These are phyloP conservation scores for Saturnispora halmiae DNA, from an alignment of 805 yeast genomes.

Conservation along the genomic window DNA sequence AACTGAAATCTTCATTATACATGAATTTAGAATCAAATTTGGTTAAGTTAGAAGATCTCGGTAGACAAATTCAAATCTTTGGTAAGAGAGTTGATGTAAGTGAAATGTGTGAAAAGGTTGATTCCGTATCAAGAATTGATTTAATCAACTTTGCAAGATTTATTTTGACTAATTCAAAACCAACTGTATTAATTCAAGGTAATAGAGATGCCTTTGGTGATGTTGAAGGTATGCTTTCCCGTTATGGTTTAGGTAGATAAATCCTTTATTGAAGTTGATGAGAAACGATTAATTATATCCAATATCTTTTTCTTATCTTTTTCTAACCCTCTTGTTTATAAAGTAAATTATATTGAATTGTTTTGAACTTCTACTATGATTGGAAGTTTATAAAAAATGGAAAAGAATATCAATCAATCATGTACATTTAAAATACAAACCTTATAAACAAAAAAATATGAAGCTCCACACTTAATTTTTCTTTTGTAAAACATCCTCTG, in stretches of 20 bases:
- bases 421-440: background rate
- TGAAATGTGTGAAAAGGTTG: slow-evolving; percentile 78
- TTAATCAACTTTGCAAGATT: slow-evolving; percentile 64
- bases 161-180: slow-evolving; percentile 63
- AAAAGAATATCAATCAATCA: background rate
- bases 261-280: no score
- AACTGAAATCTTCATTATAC: slow-evolving; percentile 73
- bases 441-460: background rate
- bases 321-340: background rate
- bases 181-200: slow-evolving; percentile 89
- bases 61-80: slow-evolving; percentile 85
- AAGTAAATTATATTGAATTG: no score
- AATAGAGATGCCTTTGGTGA: slow-evolving; percentile 81
- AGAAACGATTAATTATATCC: no score
- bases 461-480: slow-evolving; percentile 25
- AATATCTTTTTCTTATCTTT: background rate
- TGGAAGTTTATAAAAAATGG: background rate
- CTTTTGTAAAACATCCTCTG: slow-evolving; percentile 37
- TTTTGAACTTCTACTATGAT: background rate
- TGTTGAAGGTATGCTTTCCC: slow-evolving; percentile 50
- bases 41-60: slow-evolving; percentile 92
- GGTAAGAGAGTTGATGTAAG: slow-evolving; percentile 63
- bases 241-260: slow-evolving; percentile 61
- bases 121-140: slow-evolving; percentile 55
- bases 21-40: slow-evolving; percentile 91